phyloP scores from a whole-genome alignment of 306 rosid species.

The Arachis stenosperma region DNA sequence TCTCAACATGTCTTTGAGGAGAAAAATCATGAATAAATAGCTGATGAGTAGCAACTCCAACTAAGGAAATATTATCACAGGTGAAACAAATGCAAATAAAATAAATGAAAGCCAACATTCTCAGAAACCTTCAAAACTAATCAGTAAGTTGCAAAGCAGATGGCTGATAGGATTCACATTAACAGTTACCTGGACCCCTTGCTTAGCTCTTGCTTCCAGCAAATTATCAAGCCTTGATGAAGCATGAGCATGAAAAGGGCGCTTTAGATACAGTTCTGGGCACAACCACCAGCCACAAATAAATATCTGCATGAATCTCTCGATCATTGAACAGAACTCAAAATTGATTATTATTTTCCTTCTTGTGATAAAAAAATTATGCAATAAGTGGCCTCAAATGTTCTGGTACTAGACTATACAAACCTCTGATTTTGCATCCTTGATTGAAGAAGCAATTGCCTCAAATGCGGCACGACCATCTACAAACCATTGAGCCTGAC shows the following conservation, averaged over 20 bases:
- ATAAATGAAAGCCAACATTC: constrained; percentile 29
- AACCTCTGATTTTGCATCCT: constrained; percentile 96
- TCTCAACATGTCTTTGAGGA: constrained; percentile 1
- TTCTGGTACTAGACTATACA: constrained; percentile 38
- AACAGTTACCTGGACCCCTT: constrained; percentile 87
- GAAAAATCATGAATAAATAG: background rate
- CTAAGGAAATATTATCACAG: background rate
- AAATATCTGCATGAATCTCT: constrained; percentile 77
- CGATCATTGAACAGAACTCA: constrained; percentile 44
- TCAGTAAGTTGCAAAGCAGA: constrained; percentile 6
- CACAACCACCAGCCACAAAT: constrained; percentile 99
- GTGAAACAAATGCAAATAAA: constrained; percentile 11
- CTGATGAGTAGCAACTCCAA: background rate
- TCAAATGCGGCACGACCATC: constrained; percentile 95
- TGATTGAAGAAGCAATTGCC: constrained; percentile 88
- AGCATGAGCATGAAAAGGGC: constrained; percentile 82
- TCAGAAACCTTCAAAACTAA: constrained; percentile 20
- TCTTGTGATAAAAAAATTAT: constrained; percentile 14
- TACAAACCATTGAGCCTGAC: constrained; percentile 93
- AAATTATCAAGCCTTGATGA: constrained; percentile 85
- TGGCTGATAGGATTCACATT: constrained; percentile 4
- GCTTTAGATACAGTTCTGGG: constrained; percentile 89
- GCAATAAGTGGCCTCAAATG: constrained; percentile 30
- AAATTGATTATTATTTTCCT: constrained; percentile 28
- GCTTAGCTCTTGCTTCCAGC: constrained; percentile 93